Base-by-base conservation (phyloP, 139 green algal genomes). In the Chlorella sp. region DNA sequence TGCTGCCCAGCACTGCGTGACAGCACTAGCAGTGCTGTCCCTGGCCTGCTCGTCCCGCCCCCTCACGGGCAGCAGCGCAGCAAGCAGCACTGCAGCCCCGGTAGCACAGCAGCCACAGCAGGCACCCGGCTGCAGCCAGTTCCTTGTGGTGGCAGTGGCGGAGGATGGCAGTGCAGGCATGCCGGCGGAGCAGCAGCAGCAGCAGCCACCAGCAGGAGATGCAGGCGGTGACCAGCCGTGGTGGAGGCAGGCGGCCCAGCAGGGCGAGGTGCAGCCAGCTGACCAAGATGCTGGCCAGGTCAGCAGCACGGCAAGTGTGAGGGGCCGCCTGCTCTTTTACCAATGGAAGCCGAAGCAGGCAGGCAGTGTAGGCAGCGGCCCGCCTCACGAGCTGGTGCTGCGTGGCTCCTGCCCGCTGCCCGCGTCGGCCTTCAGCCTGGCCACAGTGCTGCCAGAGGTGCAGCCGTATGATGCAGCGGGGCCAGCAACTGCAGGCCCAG, bases 21-120 rank as follows among this genome's bases (percentile, higher is more conserved):
- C 81, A 24, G 81, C 81, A 1, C 24, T 80, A 69, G 81, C 65
- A 8, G 51, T 67, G 36, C 48, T 41, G 26, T 30, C 60, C 34
- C 81, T 85, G 81, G 36, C 81, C 48, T 85, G 80, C 34, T 85
- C 80, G 46, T 83, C 77, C 28, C 22, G 38, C 76, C 16, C 36
- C 17, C n/a, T 14, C 24, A 26, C 22, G 1, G 38, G 51, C 76
- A 60, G 76, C 73, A 41, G 73, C 13, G 51, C 32, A 7, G 44
- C 26, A 36, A 40, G 38, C 38, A 43, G 56, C 26, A 60, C 3
- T 40, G 51, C 36, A 32, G 54, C 38, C 13, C 26, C 36, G 40
- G 56, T 38, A 36, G 41, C 24, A 58, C 36, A 30, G 56, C 76
- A 40, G 19, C 0, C 26, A 26, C 75, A 68, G 75, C 48, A 68